phyloP scores from a whole-genome alignment of 805 yeast species.

The Metschnikowia orientalis region DNA sequence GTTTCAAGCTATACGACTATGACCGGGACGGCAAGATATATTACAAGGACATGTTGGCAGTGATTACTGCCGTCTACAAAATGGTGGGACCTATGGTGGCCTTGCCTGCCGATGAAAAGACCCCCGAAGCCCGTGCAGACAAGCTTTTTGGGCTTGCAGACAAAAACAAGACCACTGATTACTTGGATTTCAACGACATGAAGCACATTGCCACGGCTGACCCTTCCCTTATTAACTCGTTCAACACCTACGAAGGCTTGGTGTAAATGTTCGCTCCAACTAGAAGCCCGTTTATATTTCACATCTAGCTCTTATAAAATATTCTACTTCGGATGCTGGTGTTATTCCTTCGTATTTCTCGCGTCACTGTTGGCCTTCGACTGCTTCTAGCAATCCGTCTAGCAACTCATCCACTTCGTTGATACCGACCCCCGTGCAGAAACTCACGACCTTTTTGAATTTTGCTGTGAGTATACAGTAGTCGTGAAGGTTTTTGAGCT shows the following conservation, averaged over 20 bases:
- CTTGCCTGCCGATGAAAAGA: slow-evolving; percentile 80
- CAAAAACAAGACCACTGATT: slow-evolving; percentile 60
- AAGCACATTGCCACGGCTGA: slow-evolving; percentile 75
- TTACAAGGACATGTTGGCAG: slow-evolving; percentile 73
- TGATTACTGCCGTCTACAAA: slow-evolving; percentile 80
- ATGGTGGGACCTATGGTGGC: slow-evolving; percentile 96
- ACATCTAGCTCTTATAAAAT: too few relatives aligned
- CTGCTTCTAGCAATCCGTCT: slow-evolving; percentile 84
- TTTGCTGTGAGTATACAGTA: slow-evolving; percentile 47
- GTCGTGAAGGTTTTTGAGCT: slow-evolving; percentile 49
- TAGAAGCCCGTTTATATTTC: not conserved
- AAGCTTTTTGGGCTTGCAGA: slow-evolving; percentile 76
- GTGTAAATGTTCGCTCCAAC: slow-evolving; percentile 37
- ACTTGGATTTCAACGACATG: slow-evolving; percentile 78
- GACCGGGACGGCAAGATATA: slow-evolving; percentile 73
- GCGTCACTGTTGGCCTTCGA: slow-evolving; percentile 57
- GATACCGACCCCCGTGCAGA: slow-evolving; percentile 85
- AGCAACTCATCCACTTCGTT: slow-evolving; percentile 74
- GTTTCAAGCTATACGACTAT: slow-evolving; percentile 81
- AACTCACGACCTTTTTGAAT: slow-evolving; percentile 81
- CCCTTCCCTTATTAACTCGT: slow-evolving; percentile 69
- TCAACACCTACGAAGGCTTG: slow-evolving; percentile 76
- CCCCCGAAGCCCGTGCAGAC: slow-evolving; percentile 83
- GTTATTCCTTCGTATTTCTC: not conserved
- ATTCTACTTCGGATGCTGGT: not conserved